phyloP scores from a whole-genome alignment of 2,329 filamentous ascomycete genomes.

The Phoma herbarum region DNA sequence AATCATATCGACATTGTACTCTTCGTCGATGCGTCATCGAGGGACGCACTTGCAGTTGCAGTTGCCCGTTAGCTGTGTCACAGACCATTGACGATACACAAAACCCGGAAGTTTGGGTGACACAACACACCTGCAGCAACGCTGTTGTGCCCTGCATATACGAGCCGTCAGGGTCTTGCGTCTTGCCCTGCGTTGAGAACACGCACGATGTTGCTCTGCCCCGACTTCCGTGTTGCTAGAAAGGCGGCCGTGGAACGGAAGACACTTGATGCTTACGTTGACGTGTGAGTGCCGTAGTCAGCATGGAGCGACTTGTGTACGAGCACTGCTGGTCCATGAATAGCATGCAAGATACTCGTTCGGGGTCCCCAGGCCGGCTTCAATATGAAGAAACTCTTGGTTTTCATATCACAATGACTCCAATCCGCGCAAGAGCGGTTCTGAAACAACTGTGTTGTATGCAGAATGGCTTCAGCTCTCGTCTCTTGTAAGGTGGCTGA shows the following conservation, averaged over 20 bases:
- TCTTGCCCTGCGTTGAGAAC: neutral
- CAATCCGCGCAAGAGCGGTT: neutral
- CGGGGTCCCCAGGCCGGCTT: neutral
- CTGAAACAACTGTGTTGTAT: neutral
- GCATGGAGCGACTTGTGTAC: neutral
- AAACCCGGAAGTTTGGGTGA: neutral
- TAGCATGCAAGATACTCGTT: neutral
- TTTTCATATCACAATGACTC: neutral
- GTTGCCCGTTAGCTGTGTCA: neutral
- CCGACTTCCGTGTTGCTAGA: neutral
- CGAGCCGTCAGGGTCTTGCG: neutral
- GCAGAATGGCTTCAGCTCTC: too few relatives aligned
- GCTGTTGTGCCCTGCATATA: neutral
- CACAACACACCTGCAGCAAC: conserved; percentile 3
- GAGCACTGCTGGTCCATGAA: neutral
- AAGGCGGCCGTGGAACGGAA: neutral
- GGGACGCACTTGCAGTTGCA: neutral
- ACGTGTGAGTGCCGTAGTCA: too few relatives aligned
- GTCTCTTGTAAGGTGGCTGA: neutral
- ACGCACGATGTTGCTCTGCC: neutral
- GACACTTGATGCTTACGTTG: neutral
- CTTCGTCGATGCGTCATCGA: neutral
- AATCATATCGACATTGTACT: neutral
- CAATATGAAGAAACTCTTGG: neutral
- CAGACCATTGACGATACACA: conserved; percentile 1